Conservation (phyloP, 176 grass and related monocot species). For the Zoysia pacifica region DNA sequence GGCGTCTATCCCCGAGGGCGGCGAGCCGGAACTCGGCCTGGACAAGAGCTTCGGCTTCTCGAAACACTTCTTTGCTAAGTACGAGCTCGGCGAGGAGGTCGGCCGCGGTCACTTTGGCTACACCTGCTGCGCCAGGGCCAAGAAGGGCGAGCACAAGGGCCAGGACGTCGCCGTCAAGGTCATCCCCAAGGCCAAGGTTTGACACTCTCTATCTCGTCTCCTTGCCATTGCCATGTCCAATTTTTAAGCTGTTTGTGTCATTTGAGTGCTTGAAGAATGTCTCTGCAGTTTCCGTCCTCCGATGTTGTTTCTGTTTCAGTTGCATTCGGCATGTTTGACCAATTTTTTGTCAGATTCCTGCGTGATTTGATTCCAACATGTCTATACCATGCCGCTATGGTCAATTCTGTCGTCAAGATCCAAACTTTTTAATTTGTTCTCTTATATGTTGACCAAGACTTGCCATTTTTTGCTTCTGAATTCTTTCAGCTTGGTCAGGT, state of each 20-base stretch:
- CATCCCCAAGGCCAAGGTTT: slow-evolving; percentile 95
- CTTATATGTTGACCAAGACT: slow-evolving; percentile 38
- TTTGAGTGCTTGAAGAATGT: slow-evolving; percentile 31
- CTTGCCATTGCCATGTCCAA: slow-evolving; percentile 15
- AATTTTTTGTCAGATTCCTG: slow-evolving; percentile 25
- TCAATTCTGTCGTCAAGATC: slow-evolving; percentile 57
- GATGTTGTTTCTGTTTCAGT: neutral
- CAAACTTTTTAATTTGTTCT: slow-evolving; percentile 45
- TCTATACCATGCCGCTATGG: slow-evolving; percentile 38
- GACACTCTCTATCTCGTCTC: neutral
- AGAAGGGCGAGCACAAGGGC: slow-evolving; percentile 96
- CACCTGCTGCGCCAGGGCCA: slow-evolving; percentile 86
- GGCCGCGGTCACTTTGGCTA: slow-evolving; percentile 98
- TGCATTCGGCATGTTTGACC: slow-evolving; percentile 42
- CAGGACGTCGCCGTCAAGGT: slow-evolving; percentile 98
- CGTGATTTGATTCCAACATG: slow-evolving; percentile 34
- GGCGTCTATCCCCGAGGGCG: slow-evolving; percentile 88
- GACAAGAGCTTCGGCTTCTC: slow-evolving; percentile 98
- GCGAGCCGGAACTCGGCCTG: slow-evolving; percentile 75
- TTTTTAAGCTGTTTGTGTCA: slow-evolving; percentile 36
- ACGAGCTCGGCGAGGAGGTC: slow-evolving; percentile 92
- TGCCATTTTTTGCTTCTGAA: slow-evolving; percentile 27
- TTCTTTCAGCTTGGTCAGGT: slow-evolving; percentile 33
- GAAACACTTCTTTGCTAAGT: slow-evolving; percentile 92
- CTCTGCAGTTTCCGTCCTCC: slow-evolving; percentile 8